Evolutionary conservation across 2,329 filamentous ascomycete genomes (phyloP).

Genomic region (Aspergillus sp.): DNA sequence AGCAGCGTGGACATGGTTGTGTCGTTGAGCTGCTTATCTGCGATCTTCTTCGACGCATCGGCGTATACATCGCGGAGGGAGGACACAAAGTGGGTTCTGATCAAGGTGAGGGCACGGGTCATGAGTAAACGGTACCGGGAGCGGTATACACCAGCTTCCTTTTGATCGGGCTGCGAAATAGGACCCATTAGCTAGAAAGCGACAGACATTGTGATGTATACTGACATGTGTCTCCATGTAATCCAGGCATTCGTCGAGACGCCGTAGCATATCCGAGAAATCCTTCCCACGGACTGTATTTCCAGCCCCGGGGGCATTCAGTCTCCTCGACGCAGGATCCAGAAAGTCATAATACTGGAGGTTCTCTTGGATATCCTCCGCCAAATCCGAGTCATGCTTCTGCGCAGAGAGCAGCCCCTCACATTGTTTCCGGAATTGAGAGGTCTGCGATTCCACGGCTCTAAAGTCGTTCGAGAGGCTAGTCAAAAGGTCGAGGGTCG

Average conservation of each 20-base stretch:
- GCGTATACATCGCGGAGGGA: slow-evolving; percentile 63
- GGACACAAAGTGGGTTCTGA: slow-evolving; percentile 66
- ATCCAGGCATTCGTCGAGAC: slow-evolving; percentile 83
- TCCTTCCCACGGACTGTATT: slow-evolving; percentile 80
- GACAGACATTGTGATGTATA: background rate
- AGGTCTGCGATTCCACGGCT: slow-evolving; percentile 84
- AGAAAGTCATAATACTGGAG: slow-evolving; percentile 94
- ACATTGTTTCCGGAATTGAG: slow-evolving; percentile 89
- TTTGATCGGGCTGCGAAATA: slow-evolving; percentile 67
- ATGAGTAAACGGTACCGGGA: slow-evolving; percentile 84
- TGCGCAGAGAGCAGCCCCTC: slow-evolving; percentile 84
- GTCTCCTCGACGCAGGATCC: slow-evolving; percentile 81
- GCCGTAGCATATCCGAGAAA: slow-evolving; percentile 84
- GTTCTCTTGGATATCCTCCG: slow-evolving; percentile 82
- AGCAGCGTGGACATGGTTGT: slow-evolving; percentile 70
- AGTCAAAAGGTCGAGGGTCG: slow-evolving; percentile 73
- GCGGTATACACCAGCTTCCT: slow-evolving; percentile 83
- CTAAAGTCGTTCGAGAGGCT: slow-evolving; percentile 83
- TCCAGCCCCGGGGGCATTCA: slow-evolving; percentile 89
- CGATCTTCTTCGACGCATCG: slow-evolving; percentile 64
- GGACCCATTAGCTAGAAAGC: slow-evolving; percentile 1
- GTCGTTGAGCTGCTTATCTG: slow-evolving; percentile 68
- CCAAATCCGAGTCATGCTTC: slow-evolving; percentile 72
- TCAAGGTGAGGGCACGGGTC: slow-evolving; percentile 66
- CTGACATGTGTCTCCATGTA: slow-evolving; percentile 88